These are phyloP conservation scores for Xerocomellus amylosporus DNA, from an alignment of 768 basidiomycete species.

Conservation along the genomic window DNA sequence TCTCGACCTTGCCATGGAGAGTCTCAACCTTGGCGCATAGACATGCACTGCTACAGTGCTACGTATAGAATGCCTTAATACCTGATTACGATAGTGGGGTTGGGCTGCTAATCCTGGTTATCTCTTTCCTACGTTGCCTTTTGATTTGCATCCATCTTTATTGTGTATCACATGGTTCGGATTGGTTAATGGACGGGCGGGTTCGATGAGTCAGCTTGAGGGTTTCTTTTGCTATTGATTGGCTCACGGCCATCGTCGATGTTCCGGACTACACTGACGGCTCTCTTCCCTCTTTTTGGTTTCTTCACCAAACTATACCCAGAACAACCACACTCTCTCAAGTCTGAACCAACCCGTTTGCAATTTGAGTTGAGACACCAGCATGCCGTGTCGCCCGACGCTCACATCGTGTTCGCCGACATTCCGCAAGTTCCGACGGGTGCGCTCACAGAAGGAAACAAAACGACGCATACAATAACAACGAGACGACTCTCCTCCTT, in stretches of 20 bases:
- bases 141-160: not conserved
- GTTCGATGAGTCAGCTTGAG: conserved; percentile 22
- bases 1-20: conserved; percentile 64
- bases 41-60: not conserved
- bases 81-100: conserved; percentile 1
- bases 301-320: conserved; percentile 16
- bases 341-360: conserved; percentile 21
- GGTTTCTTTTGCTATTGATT: not conserved
- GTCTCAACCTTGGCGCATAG: conserved; percentile 33
- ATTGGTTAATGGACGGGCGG: not conserved
- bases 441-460: conserved; percentile 7
- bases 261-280: conserved; percentile 46
- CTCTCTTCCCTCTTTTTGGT: conserved; percentile 42
- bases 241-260: conserved; percentile 16
- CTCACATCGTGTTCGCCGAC: conserved; percentile 57
- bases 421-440: conserved; percentile 21
- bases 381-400: conserved; percentile 50
- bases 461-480: conserved; percentile 36
- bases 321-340: not conserved
- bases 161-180: not conserved
- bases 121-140: not conserved
- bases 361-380: conserved; percentile 60
- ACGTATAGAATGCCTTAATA: conserved; percentile 18
- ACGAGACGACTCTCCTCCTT: conserved; percentile 40
- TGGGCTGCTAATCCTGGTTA: conserved; percentile 4